Evolutionary conservation across 306 rosid species (phyloP).

Genomic region (Rubus parviflorus): DNA sequence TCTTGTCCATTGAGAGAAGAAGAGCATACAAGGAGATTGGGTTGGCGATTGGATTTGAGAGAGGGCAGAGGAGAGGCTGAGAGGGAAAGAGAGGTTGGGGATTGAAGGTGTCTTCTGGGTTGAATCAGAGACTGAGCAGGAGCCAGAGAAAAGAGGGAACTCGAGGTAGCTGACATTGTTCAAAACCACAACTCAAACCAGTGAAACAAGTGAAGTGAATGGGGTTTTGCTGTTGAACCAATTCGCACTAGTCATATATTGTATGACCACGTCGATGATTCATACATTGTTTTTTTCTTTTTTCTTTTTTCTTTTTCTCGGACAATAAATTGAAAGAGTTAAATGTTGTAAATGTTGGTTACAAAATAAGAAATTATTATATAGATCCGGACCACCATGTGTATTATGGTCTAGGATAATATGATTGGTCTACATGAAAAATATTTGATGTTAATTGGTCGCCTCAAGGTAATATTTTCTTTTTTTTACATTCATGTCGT

Average conservation of each 20-base stretch:
- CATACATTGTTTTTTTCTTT: background rate
- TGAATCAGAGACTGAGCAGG: constrained; percentile 25
- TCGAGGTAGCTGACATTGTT: constrained; percentile 35
- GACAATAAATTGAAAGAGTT: too few species aligned
- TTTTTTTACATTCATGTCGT: too few species aligned
- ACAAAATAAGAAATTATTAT: too few species aligned
- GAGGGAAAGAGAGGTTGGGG: constrained; percentile 20
- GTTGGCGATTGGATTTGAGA: constrained; percentile 12
- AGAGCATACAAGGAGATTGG: constrained; percentile 15
- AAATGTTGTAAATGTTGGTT: too few species aligned
- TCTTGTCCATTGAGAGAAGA: constrained; percentile 19
- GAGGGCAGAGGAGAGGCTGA: constrained; percentile 12
- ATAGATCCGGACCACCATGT: too few species aligned
- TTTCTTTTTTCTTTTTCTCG: too few species aligned
- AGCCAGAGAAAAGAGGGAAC: constrained; percentile 23
- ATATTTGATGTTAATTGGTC: too few species aligned
- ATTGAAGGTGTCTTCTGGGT: constrained; percentile 20
- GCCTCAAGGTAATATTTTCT: too few species aligned
- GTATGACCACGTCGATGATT: background rate
- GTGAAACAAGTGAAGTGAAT: background rate
- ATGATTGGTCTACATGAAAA: too few species aligned
- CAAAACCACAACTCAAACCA: background rate
- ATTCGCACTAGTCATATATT: background rate
- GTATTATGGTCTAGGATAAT: too few species aligned
- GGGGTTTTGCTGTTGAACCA: background rate